phyloP scores from a whole-genome alignment of 1,284 basidiomycete genomes.

The Microbotryomycetes sp. region DNA sequence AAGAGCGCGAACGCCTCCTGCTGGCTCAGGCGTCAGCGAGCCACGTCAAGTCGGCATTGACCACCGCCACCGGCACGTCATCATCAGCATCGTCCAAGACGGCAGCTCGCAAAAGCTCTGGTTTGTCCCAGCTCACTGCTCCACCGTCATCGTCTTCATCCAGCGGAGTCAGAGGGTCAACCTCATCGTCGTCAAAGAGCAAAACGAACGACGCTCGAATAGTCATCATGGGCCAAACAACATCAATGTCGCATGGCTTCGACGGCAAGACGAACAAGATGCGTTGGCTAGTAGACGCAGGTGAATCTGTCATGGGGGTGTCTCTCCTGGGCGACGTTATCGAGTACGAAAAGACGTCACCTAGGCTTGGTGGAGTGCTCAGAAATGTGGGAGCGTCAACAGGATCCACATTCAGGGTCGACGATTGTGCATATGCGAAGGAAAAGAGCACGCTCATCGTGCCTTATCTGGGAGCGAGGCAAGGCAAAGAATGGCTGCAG shows the following conservation, averaged over 20 bases:
- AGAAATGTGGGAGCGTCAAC: constrained; percentile 10
- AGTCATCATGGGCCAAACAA: not conserved
- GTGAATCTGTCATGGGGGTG: constrained; percentile 13
- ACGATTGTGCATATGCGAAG: constrained; percentile 18
- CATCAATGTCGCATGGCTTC: constrained; percentile 14
- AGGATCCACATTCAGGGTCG: constrained; percentile 12
- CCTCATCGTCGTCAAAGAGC: not conserved
- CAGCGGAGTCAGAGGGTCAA: not conserved
- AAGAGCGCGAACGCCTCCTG: not conserved
- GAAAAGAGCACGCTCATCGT: constrained; percentile 24
- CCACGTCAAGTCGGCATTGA: not conserved
- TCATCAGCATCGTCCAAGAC: not conserved
- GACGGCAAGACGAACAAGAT: constrained; percentile 26
- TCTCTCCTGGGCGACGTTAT: constrained; percentile 24
- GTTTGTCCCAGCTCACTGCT: too few species aligned
- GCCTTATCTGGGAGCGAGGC: constrained; percentile 14
- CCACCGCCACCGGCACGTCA: not conserved
- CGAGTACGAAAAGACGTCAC: constrained; percentile 4
- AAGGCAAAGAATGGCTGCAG: constrained; percentile 1
- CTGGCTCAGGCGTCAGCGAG: not conserved
- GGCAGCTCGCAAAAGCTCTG: too few species aligned
- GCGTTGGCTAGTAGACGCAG: constrained; percentile 14
- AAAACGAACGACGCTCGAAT: constrained; percentile 17
- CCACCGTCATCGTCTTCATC: not conserved
- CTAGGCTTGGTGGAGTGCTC: not conserved